A percentile compares a stretch with the other conserved stretches of the same genome.
Conservation (phyloP, 1,139 yeast genomes). For the Wickerhamomyces sp. region DNA sequence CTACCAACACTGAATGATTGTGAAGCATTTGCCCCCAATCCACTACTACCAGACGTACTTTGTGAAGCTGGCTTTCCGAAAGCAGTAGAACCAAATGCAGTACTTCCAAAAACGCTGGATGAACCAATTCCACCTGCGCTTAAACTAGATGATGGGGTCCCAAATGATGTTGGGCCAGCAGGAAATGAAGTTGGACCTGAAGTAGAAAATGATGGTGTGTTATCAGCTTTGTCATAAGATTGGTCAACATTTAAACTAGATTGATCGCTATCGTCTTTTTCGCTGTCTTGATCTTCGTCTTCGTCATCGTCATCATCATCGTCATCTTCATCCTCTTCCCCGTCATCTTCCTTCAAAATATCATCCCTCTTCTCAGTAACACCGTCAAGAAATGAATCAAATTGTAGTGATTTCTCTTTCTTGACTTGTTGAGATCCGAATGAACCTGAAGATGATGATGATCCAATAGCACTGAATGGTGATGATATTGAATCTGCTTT, state of each 20-base stretch:
- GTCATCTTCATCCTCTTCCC: conserved; percentile 5
- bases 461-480: conserved; percentile 16
- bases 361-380: background rate
- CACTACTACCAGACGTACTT: too few relatives aligned
- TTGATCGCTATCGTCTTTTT: conserved; percentile 1
- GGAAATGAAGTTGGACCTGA: background rate
- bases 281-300: conserved; percentile 4
- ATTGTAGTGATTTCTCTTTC: conserved; percentile 1
- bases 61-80: conserved; percentile 1
- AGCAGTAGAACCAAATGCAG: conserved; percentile 2
- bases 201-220: background rate
- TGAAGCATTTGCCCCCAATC: too few relatives aligned
- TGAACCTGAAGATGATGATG: background rate
- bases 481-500: conserved; percentile 1
- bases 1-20: conserved; percentile 2
- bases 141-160: conserved; percentile 2
- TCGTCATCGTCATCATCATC: conserved; percentile 4
- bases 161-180: conserved; percentile 1
- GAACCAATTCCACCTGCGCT: conserved; percentile 4
- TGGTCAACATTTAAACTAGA: too few relatives aligned
- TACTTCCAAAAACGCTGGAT: background rate
- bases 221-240: background rate
- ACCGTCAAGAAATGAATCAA: conserved; percentile 10
- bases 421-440: background rate
- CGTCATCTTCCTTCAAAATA: background rate